Percentiles rank a stretch among this genome's conserved stretches.
phyloP scores from a whole-genome alignment of 768 basidiomycete species.

The Leccinum rimulosum region DNA sequence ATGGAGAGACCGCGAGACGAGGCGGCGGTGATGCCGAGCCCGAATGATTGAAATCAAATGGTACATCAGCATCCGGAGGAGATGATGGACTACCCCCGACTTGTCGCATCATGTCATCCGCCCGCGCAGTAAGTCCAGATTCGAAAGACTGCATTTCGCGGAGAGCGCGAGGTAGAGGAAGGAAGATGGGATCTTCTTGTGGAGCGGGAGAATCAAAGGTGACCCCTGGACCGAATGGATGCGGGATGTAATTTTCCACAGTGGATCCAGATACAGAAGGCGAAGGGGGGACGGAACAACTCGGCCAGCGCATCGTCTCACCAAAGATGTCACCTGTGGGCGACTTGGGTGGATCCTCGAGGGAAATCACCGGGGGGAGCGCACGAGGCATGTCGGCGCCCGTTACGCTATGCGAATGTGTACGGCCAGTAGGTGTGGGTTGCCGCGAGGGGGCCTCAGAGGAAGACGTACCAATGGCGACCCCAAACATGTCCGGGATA shows the following conservation, averaged over 20 bases:
- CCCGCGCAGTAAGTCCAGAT: slow-evolving; percentile 73
- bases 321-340: slow-evolving; percentile 55
- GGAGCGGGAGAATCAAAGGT: slow-evolving; percentile 58
- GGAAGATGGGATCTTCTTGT: slow-evolving; percentile 39
- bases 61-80: neutral
- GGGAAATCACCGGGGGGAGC: slow-evolving; percentile 21
- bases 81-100: slow-evolving; percentile 15
- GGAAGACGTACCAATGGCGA: slow-evolving; percentile 26
- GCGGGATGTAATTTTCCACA: slow-evolving; percentile 32
- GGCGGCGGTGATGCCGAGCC: slow-evolving; percentile 19
- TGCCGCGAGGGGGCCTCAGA: slow-evolving; percentile 30
- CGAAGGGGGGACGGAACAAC: slow-evolving; percentile 35
- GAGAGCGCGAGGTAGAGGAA: slow-evolving; percentile 53
- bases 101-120: slow-evolving; percentile 35
- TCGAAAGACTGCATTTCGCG: slow-evolving; percentile 89
- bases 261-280: slow-evolving; percentile 27
- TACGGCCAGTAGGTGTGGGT: slow-evolving; percentile 46
- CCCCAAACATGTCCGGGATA: slow-evolving; percentile 55
- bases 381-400: slow-evolving; percentile 58
- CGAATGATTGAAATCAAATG: neutral
- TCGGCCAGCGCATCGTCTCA: slow-evolving; percentile 62
- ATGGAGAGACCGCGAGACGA: slow-evolving; percentile 25
- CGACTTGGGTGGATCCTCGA: slow-evolving; percentile 27
- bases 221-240: slow-evolving; percentile 67
- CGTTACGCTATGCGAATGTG: slow-evolving; percentile 79